Evolutionary conservation across 805 yeast genomes (phyloP).

Genomic region (Nakazawaea wyomingensis): DNA sequence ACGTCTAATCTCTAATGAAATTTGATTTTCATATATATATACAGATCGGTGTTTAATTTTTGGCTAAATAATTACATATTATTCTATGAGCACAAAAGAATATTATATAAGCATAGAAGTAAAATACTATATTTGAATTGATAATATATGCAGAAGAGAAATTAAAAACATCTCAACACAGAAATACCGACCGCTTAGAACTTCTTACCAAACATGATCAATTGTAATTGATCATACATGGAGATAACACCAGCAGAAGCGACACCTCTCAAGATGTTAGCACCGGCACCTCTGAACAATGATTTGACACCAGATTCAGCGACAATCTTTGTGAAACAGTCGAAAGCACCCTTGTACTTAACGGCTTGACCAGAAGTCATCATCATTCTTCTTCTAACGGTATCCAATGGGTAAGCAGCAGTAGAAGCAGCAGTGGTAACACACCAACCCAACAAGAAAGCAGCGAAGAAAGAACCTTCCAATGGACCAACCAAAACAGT

Average conservation of each 20-base stretch:
- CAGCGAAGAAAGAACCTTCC: slow-evolving; percentile 91
- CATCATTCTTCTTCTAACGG: slow-evolving; percentile 99
- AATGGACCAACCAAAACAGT: slow-evolving; percentile 89
- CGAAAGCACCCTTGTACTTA: slow-evolving; percentile 92
- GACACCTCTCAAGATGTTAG: slow-evolving; percentile 99
- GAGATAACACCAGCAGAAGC: slow-evolving; percentile 99
- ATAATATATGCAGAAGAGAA: background rate
- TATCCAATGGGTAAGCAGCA: slow-evolving; percentile 98
- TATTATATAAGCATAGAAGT: background rate
- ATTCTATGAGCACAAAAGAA: background rate
- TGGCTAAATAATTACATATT: background rate
- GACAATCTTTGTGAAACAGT: slow-evolving; percentile 85
- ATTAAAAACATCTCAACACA: background rate
- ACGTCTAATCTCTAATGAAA: background rate
- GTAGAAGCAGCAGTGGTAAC: slow-evolving; percentile 98
- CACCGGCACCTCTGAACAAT: slow-evolving; percentile 98
- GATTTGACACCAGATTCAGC: slow-evolving; percentile 93
- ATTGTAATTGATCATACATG: slow-evolving; percentile 94
- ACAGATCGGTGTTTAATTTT: background rate
- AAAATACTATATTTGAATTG: background rate
- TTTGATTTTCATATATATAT: background rate
- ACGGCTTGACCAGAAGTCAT: slow-evolving; percentile 99
- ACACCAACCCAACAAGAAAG: slow-evolving; percentile 95
- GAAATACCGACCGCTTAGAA: slow-evolving; percentile 47
- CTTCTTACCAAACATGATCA: slow-evolving; percentile 93